Evolutionary conservation across 805 yeast species (phyloP).

Genomic region (Cyberlindnera mycetangii): DNA sequence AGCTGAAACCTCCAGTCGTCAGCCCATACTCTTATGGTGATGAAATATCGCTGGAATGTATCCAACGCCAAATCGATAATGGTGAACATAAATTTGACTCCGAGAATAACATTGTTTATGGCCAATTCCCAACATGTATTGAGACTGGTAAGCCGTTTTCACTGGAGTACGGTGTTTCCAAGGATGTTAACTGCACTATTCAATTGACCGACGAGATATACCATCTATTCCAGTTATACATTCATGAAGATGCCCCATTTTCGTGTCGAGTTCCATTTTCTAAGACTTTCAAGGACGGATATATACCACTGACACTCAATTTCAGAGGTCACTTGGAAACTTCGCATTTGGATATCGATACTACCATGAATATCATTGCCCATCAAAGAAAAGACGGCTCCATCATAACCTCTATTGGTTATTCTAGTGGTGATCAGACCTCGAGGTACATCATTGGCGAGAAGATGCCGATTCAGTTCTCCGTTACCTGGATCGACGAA

Average conservation of each 20-base stretch:
- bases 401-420: constrained; percentile 49
- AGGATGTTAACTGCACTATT: constrained; percentile 58
- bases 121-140: constrained; percentile 56
- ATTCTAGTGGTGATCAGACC: constrained; percentile 53
- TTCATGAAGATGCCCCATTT: constrained; percentile 76
- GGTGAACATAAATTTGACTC: constrained; percentile 75
- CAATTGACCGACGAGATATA: constrained; percentile 59
- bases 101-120: constrained; percentile 52
- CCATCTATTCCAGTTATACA: constrained; percentile 70
- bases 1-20: constrained; percentile 17
- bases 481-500: constrained; percentile 51
- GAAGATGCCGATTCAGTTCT: constrained; percentile 50
- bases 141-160: constrained; percentile 61
- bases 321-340: constrained; percentile 66
- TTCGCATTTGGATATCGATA: constrained; percentile 66
- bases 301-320: constrained; percentile 59
- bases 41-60: constrained; percentile 53
- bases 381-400: constrained; percentile 30
- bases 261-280: constrained; percentile 61
- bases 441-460: constrained; percentile 68
- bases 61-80: constrained; percentile 62
- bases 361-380: constrained; percentile 51
- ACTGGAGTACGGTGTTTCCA: constrained; percentile 49
- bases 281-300: constrained; percentile 31
- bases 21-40: constrained; percentile 36